Base-by-base conservation (phyloP, 441 rosid genomes). In the Pelargonium australe region DNA sequence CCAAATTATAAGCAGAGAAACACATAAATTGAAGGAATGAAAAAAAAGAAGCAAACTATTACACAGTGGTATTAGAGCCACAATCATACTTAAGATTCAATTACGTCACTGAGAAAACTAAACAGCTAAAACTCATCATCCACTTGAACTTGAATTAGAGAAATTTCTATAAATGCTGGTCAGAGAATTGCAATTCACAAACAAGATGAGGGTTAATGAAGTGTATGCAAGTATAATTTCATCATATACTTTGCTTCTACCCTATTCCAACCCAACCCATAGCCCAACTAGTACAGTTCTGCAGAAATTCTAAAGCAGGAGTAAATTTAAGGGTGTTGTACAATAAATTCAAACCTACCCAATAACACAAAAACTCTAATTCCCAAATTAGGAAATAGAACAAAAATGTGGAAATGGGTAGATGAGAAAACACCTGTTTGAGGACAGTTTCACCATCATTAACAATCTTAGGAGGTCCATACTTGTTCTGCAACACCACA, bases 391-490 rank as follows among this genome's bases (percentile, higher is more conserved):
- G n/a, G 58, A 51, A 61, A 70, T 2, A 41, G 28, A 34, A 68
- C 7, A 7, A 17, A 55, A 23, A 43, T 19, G 2, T 47, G 47
- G 28, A 16, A 64, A 57, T 14, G 17, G 51, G 64, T 40, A 17
- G 13, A 23, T 23, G 25, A 23, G 25, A 23, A 1, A 20, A 10
- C 43, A 85, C 97, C 97, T 93, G 80, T 72, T 87, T 93, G 65
- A 90, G 96, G 58, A 93, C 90, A 55, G 96, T 90, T 81, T 89
- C 96, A 31, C 98, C 97, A 65, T 93, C 96, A 73, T 93, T 90
- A 74, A 90, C 97, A 73, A 93, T 93, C 87, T 78, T 87, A 8
- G 96, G 96, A 53, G 97, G 90, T 61, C 98, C 96, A 66, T 93
- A 93, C 84, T 87, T 89, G 79, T 90, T 90, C 81, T 83, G 85